Evolutionary conservation across 2,329 filamentous ascomycete genomes (phyloP).

Genomic region (Xylariaceae sp.): DNA sequence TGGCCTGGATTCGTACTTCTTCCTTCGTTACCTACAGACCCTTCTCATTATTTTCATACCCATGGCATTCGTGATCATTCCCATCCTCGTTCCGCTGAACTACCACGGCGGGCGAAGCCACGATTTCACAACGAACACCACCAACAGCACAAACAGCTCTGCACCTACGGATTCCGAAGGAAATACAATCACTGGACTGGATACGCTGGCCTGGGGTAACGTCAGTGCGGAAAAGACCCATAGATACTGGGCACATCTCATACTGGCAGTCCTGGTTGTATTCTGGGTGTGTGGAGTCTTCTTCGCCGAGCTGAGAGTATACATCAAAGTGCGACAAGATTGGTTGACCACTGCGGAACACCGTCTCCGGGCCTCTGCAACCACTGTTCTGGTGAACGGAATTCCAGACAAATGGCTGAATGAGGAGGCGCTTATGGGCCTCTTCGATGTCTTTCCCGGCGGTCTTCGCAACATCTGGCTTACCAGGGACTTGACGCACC

Average conservation of each 20-base stretch:
- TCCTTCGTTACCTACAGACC: constrained; percentile 64
- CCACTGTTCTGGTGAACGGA: constrained; percentile 84
- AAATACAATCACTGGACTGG: constrained; percentile 55
- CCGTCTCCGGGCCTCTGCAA: constrained; percentile 85
- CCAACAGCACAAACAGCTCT: constrained; percentile 8
- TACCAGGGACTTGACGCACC: constrained; percentile 76
- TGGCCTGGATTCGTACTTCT: constrained; percentile 94
- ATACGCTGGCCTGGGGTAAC: constrained; percentile 83
- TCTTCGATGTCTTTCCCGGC: constrained; percentile 95
- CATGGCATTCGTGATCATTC: constrained; percentile 68
- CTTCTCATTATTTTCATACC: constrained; percentile 89
- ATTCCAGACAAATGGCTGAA: constrained; percentile 90
- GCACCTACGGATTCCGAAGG: constrained; percentile 5
- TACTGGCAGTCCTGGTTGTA: constrained; percentile 71
- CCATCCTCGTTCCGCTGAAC: constrained; percentile 82
- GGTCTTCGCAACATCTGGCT: constrained; percentile 96
- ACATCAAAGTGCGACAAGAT: constrained; percentile 88
- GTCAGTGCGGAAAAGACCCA: constrained; percentile 56
- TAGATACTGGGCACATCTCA: constrained; percentile 76
- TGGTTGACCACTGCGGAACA: constrained; percentile 94
- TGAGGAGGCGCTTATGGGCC: constrained; percentile 67
- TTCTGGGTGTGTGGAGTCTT: constrained; percentile 82
- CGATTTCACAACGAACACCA: constrained; percentile 28
- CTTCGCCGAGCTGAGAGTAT: constrained; percentile 77
- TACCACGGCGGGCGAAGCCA: constrained; percentile 61